Conservation (phyloP, 306 rosid species). For the Acacia confusa region DNA sequence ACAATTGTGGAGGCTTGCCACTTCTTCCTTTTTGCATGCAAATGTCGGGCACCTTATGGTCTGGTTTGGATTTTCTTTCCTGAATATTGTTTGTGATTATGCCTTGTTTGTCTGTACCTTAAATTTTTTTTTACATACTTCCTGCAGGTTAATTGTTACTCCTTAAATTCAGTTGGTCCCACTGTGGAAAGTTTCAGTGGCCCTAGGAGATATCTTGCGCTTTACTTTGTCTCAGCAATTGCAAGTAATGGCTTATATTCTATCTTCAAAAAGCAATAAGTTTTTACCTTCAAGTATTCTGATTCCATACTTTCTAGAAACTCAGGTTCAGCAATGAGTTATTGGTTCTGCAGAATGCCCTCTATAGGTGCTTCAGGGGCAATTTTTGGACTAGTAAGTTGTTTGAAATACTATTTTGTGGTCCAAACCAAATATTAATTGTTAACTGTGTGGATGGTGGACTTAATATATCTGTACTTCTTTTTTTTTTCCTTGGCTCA, state of each 20-base stretch:
- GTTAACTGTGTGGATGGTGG: neutral
- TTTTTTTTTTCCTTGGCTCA: neutral
- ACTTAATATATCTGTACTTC: neutral
- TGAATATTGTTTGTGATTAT: slow-evolving; percentile 19
- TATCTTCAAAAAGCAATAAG: slow-evolving; percentile 39
- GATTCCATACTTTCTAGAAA: slow-evolving; percentile 57
- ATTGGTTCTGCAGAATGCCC: slow-evolving; percentile 69
- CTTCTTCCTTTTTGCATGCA: slow-evolving; percentile 88
- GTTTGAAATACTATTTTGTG: neutral
- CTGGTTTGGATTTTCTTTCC: slow-evolving; percentile 26
- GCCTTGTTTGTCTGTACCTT: slow-evolving; percentile 13
- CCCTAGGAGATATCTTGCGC: slow-evolving; percentile 69
- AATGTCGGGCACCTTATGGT: slow-evolving; percentile 87
- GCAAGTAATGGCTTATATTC: slow-evolving; percentile 75
- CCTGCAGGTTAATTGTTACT: slow-evolving; percentile 79
- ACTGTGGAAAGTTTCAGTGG: slow-evolving; percentile 80
- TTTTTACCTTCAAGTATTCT: slow-evolving; percentile 50
- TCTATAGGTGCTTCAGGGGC: slow-evolving; percentile 96
- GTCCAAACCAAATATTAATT: neutral
- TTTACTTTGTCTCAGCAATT: slow-evolving; percentile 80
- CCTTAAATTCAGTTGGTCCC: slow-evolving; percentile 85
- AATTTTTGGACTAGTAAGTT: slow-evolving; percentile 85
- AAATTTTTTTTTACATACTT: neutral
- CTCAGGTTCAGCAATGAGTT: slow-evolving; percentile 92
- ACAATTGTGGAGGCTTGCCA: slow-evolving; percentile 84